phyloP scores from a whole-genome alignment of 1,284 basidiomycete genomes.

The Cerioporus squamosus region DNA sequence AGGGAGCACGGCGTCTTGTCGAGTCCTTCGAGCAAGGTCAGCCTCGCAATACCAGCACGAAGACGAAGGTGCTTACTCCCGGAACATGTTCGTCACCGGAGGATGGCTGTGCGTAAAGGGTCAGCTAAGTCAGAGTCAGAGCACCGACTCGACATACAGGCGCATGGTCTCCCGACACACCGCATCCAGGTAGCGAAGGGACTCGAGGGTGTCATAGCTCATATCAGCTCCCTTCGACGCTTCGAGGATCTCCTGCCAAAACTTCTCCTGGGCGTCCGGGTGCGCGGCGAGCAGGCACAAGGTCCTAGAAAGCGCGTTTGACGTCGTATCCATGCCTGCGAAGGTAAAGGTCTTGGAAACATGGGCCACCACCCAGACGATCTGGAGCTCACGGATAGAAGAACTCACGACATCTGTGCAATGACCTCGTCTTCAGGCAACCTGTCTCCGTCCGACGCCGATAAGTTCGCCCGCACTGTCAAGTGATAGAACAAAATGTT shows the following conservation, averaged over 20 bases:
- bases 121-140: not conserved
- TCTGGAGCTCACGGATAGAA: not conserved
- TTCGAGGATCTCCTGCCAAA: slow-evolving; percentile 49
- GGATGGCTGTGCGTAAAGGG: slow-evolving; percentile 11
- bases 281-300: slow-evolving; percentile 60
- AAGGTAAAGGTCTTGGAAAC: slow-evolving; percentile 46
- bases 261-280: slow-evolving; percentile 53
- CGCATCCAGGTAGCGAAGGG: slow-evolving; percentile 54
- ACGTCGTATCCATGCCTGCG: slow-evolving; percentile 53
- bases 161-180: slow-evolving; percentile 32
- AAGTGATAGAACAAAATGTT: too few species aligned
- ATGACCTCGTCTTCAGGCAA: slow-evolving; percentile 11
- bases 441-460: slow-evolving; percentile 3
- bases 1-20: slow-evolving; percentile 3
- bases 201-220: slow-evolving; percentile 8
- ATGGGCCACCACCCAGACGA: not conserved
- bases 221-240: slow-evolving; percentile 32
- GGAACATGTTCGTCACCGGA: slow-evolving; percentile 15
- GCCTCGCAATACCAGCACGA: not conserved
- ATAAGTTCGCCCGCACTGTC: slow-evolving; percentile 11
- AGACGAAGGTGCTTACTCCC: slow-evolving; percentile 13
- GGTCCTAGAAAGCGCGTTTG: slow-evolving; percentile 68
- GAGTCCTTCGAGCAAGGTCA: not conserved
- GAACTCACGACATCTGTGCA: slow-evolving; percentile 18
- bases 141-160: slow-evolving; percentile 49